These are phyloP conservation scores for Clonostachys solani DNA, from an alignment of 2,329 filamentous ascomycete species.

Conservation along the genomic window DNA sequence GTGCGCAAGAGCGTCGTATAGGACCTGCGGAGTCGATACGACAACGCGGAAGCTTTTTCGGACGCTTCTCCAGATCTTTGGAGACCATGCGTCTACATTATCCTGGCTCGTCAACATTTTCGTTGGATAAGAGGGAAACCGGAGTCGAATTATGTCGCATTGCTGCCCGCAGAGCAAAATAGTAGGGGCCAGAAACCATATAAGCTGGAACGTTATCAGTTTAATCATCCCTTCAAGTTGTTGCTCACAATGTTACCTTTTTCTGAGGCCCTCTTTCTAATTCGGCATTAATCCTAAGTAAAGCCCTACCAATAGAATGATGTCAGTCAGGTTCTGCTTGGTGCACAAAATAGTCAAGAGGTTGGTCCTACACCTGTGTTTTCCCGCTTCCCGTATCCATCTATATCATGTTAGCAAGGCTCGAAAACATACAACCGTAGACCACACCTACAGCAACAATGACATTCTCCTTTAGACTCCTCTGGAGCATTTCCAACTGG, in stretches of 20 bases:
- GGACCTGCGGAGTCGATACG: constrained; percentile 71
- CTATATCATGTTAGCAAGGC: constrained; percentile 29
- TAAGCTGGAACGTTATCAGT: constrained; percentile 31
- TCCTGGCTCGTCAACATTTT: constrained; percentile 64
- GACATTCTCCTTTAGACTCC: constrained; percentile 63
- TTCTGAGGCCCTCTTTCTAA: constrained; percentile 46
- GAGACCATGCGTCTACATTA: constrained; percentile 69
- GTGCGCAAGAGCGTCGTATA: constrained; percentile 70
- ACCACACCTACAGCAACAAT: constrained; percentile 59
- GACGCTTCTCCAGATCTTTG: constrained; percentile 61
- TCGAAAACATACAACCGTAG: background rate
- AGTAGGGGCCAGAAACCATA: constrained; percentile 74
- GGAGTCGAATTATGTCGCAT: constrained; percentile 49
- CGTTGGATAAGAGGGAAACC: constrained; percentile 55
- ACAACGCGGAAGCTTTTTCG: constrained; percentile 65
- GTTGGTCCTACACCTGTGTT: constrained; percentile 63
- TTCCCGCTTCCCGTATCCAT: constrained; percentile 82
- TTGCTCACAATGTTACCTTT: constrained; percentile 45
- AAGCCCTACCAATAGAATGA: constrained; percentile 40
- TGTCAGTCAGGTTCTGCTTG: constrained; percentile 10
- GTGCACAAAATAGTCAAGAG: background rate
- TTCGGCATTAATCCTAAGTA: constrained; percentile 63
- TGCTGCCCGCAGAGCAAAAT: constrained; percentile 66
- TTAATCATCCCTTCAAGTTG: background rate
- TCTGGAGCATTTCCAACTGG: constrained; percentile 71